Conservation (phyloP, 192 early-diverging fungal genomes). For the Jimgerdemannia flammicorona region DNA sequence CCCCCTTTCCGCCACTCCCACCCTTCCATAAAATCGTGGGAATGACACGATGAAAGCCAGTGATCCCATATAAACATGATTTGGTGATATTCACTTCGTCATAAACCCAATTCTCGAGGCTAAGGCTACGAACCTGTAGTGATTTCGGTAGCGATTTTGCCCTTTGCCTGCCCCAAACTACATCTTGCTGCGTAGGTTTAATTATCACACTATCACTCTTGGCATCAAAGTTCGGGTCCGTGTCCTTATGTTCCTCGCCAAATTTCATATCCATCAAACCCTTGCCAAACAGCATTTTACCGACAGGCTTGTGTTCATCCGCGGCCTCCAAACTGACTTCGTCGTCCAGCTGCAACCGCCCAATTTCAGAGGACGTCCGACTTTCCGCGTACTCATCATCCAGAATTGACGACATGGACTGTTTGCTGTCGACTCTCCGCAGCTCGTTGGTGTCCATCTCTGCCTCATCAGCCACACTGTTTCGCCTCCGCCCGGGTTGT, state of each 20-base stretch:
- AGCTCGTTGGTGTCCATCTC: neutral
- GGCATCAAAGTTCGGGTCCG: neutral
- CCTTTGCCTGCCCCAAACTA: conserved; percentile 12
- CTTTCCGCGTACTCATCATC: neutral
- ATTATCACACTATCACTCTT: conserved; percentile 17
- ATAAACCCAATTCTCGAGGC: neutral
- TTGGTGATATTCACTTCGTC: too few relatives aligned
- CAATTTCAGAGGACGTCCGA: neutral
- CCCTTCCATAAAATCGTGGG: too few relatives aligned
- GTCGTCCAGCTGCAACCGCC: neutral
- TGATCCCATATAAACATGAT: too few relatives aligned
- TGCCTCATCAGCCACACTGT: neutral
- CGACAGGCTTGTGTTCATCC: conserved; percentile 4
- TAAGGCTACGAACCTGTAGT: neutral
- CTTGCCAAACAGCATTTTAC: conserved; percentile 24
- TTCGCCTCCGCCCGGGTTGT: neutral
- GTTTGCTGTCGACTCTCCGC: neutral
- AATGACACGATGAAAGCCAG: too few relatives aligned
- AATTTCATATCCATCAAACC: conserved; percentile 13
- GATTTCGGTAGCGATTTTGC: conserved; percentile 18
- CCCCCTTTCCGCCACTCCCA: neutral
- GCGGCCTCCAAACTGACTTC: neutral
- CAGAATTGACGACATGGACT: neutral
- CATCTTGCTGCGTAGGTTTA: conserved; percentile 13
- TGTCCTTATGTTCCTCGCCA: conserved; percentile 10